phyloP scores from a whole-genome alignment of 2,329 filamentous ascomycete genomes.

The Bipolaris zeicola region DNA sequence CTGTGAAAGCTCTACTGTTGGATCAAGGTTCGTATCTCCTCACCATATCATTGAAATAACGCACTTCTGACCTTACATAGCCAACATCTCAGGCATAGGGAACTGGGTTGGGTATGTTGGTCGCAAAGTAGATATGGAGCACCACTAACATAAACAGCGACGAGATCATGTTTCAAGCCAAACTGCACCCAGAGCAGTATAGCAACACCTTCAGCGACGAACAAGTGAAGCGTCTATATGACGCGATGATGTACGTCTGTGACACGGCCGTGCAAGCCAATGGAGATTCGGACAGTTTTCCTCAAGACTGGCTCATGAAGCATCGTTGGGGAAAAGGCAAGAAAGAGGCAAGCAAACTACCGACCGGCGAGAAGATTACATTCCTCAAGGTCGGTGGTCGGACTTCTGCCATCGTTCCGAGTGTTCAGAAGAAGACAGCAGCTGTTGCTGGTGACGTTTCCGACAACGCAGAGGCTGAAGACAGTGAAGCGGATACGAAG shows the following conservation, averaged over 20 bases:
- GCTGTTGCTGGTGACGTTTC: constrained; percentile 61
- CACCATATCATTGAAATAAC: neutral
- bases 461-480: constrained; percentile 36
- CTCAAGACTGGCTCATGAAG: constrained; percentile 82
- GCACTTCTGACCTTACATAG: constrained; percentile 24
- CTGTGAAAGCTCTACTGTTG: constrained; percentile 85
- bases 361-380: constrained; percentile 82
- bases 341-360: constrained; percentile 70
- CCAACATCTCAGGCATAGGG: constrained; percentile 87
- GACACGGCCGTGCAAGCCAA: constrained; percentile 77
- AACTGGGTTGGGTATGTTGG: constrained; percentile 82
- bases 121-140: neutral
- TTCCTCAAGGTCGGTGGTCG: constrained; percentile 89
- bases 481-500: constrained; percentile 30
- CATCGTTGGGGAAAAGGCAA: constrained; percentile 90
- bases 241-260: constrained; percentile 78
- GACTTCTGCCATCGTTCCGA: constrained; percentile 87
- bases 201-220: constrained; percentile 76
- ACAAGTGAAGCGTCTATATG: constrained; percentile 74
- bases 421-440: constrained; percentile 81
- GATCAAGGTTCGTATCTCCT: constrained; percentile 63
- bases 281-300: constrained; percentile 83
- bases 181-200: constrained; percentile 90
- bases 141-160: constrained; percentile 56
- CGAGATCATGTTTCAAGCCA: constrained; percentile 88